Percentiles rank a stretch among this genome's conserved stretches.
Conservation (phyloP, 2,329 filamentous ascomycete genomes). For the Talaromyces sp. region DNA sequence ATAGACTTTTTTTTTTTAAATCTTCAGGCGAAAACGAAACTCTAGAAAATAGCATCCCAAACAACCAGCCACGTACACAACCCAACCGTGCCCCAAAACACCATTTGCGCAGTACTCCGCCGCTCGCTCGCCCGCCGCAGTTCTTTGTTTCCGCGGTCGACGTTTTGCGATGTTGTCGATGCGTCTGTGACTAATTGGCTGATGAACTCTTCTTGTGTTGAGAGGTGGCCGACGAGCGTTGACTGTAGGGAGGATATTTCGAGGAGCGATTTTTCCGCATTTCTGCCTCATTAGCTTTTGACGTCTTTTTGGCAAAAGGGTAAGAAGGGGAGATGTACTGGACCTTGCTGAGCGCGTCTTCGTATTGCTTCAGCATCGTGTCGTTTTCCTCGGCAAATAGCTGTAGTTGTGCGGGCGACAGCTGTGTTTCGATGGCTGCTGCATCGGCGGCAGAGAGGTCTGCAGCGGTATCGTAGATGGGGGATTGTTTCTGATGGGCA, state of each 20-base stretch:
- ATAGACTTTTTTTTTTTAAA: too few species aligned
- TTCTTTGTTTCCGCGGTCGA: conserved; percentile 85
- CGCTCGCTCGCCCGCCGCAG: conserved; percentile 75
- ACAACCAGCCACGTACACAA: conserved; percentile 69
- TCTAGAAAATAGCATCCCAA: conserved; percentile 67
- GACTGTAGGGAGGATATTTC: conserved; percentile 93
- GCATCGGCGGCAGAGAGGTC: conserved; percentile 27
- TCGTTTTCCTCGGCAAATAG: conserved; percentile 92
- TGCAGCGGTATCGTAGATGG: conserved; percentile 16
- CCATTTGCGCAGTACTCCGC: conserved; percentile 68
- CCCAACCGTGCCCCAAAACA: conserved; percentile 75
- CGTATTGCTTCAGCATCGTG: conserved; percentile 87
- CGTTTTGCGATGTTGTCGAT: conserved; percentile 74
- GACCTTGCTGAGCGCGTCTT: conserved; percentile 90
- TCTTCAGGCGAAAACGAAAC: too few species aligned
- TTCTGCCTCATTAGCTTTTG: conserved; percentile 47
- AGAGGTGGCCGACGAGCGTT: conserved; percentile 78
- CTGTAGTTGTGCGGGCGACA: conserved; percentile 82
- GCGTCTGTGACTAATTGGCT: conserved; percentile 84
- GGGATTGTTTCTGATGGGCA: not conserved
- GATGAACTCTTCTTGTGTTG: conserved; percentile 82
- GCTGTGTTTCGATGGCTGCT: conserved; percentile 49
- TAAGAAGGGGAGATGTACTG: conserved; percentile 58
- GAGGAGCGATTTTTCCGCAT: conserved; percentile 81
- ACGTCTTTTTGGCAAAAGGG: not conserved